Base-by-base conservation (phyloP, 2,329 filamentous ascomycete species). In the Monosporascus sp. region DNA sequence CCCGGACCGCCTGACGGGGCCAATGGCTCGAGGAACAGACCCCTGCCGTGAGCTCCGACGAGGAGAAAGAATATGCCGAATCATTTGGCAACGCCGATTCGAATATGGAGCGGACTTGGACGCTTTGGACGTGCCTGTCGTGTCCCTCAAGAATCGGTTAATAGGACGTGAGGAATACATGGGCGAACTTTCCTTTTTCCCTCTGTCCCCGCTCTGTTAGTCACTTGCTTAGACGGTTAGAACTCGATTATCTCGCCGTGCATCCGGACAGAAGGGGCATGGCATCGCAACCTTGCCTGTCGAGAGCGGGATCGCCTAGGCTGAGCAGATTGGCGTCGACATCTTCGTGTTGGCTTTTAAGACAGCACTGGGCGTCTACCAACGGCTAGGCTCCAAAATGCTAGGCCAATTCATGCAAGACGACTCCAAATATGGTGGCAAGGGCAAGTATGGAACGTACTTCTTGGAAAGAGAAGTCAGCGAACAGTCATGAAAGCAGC, bases 211-310 rank as follows among this genome's bases (percentile, higher is more conserved):
- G 31, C 11, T 34, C 27, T 34, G 31, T 34, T 17, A 22, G 5
- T 48, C 25, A 8, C 37, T 39, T 15, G 24, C 44, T 52, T 22
- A 53, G 18, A 37, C 14, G 18, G 3, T 9, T n/a, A 65, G 61
- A 54, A 15, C 59, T 65, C 6, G 62, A 64, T 14, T 65, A 61
- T 50, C 57, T 66, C 3, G 61, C 60, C 1, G 59, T 65, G 5
- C 61, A 62, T 45, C 62, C 62, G 0, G 54, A 57, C 0, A 48
- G 62, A 61, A 4, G 22, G 49, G 58, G 11, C 59, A 48, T 6
- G 62, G 61, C 5, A 60, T 66, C 34, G 62, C 54, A 2, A 58
- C 59, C 0, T 49, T 51, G n/a, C 52, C 65, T 6, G 57, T 64
- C 22, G 44, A 47, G 2, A 52, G 54, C 17, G 61, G 61, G 0